Conservation (phyloP, 2,329 filamentous ascomycete species). For the Xylariaceae sp. region DNA sequence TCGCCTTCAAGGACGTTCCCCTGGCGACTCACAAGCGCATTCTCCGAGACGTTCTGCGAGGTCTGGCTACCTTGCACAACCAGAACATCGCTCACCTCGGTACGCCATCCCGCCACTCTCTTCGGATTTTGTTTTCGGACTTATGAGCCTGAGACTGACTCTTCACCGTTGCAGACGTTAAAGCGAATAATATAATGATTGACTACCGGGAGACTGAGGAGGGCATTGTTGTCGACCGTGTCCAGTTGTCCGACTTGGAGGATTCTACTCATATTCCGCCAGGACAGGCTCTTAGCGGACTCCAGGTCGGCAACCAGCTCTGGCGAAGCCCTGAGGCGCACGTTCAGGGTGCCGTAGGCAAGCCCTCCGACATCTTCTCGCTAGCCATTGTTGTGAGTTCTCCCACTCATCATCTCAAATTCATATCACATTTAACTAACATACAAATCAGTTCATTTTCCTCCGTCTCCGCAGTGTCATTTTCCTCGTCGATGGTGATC, state of each 20-base stretch:
- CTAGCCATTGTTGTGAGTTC: slow-evolving; percentile 39
- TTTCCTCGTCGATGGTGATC: slow-evolving; percentile 35
- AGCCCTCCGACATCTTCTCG: slow-evolving; percentile 41
- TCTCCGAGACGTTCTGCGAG: slow-evolving; percentile 38
- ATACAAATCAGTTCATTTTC: slow-evolving; percentile 38
- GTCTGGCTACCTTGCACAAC: slow-evolving; percentile 35
- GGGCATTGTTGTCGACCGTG: slow-evolving; percentile 32
- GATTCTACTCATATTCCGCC: slow-evolving; percentile 37
- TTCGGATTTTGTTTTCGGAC: too few relatives aligned
- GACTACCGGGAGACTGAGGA: slow-evolving; percentile 34
- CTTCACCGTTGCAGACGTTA: slow-evolving; percentile 33
- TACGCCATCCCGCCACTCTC: slow-evolving; percentile 18
- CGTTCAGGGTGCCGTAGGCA: slow-evolving; percentile 35
- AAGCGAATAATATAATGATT: slow-evolving; percentile 41
- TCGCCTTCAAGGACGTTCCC: slow-evolving; percentile 38
- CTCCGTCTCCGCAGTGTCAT: slow-evolving; percentile 39
- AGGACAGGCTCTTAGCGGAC: slow-evolving; percentile 34
- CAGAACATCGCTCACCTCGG: slow-evolving; percentile 36
- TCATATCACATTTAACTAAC: too few relatives aligned
- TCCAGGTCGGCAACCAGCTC: slow-evolving; percentile 38
- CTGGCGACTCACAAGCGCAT: slow-evolving; percentile 37
- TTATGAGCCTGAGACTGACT: slow-evolving; percentile 1
- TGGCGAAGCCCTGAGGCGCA: slow-evolving; percentile 44
- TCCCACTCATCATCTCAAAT: too few relatives aligned
- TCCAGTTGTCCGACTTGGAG: slow-evolving; percentile 39